Base-by-base conservation (phyloP, 768 basidiomycete genomes). In the Scleroderma bovista region DNA sequence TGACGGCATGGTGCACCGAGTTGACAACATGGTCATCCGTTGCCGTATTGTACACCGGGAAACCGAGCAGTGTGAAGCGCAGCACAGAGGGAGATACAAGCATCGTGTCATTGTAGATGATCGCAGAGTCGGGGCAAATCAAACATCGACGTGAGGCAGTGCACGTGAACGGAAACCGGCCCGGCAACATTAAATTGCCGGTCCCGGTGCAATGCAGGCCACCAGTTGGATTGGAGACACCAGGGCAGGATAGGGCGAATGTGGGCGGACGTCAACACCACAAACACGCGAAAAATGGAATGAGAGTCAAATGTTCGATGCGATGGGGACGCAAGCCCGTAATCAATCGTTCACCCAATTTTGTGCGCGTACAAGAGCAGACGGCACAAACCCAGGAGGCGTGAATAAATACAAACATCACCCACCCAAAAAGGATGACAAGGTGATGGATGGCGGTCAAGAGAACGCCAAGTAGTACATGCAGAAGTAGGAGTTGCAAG, bases 151-250 rank as follows among this genome's bases (percentile, higher is more conserved):
- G 17, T 15, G n/a, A 26, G 44, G 44, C 44, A 41, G 50, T 51
- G 45, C 22, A 34, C 42, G 38, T 3, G 12, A 24, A 42, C 47
- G 38, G 49, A 5, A 15, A 43, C 29, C 54, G 56, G 62, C 43
- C 54, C 50, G 61, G 44, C 41, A 15, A 24, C 31, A 2, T 7
- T 2, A 32, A 17, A 31, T 47, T 38, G 38, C 47, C 8, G 48
- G 53, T 43, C 16, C 41, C 41, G 24, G 24, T 6, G 7, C 16
- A 16, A 23, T 15, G 11, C 23, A 36, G n/a, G 13, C 12, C 4
- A 13, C 5, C 5, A 44, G 26, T 2, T 13, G 19, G 29, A 22
- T 12, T 45, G 44, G 31, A 11, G 44, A 19, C 39, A 19, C 19
- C 39, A 40, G 22, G 6, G 13, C 39, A 22, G 39, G 13, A 9